Evolutionary conservation across 495 filamentous ascomycete genomes (phyloP).

Genomic region (Tuber umbilicatum): DNA sequence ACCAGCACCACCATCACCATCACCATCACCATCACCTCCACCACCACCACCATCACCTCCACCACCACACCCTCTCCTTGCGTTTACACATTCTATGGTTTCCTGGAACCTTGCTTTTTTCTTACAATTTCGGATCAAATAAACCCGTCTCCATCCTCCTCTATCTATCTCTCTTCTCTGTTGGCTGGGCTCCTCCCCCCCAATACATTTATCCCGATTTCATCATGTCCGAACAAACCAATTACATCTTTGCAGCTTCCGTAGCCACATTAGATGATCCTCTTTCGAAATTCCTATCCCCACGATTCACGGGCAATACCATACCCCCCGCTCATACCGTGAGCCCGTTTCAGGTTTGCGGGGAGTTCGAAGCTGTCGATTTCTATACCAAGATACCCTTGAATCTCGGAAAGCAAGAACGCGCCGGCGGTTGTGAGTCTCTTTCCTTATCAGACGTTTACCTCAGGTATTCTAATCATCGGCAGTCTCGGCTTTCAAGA

Average conservation of each 20-base stretch:
- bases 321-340: neutral
- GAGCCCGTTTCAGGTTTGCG: neutral
- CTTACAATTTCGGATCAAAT: no score
- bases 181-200: no score
- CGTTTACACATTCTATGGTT: no score
- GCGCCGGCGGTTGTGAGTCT: neutral
- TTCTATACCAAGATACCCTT: neutral
- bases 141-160: no score
- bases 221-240: neutral
- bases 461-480: neutral
- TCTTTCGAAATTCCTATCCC: neutral
- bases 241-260: neutral
- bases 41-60: no score
- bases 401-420: neutral
- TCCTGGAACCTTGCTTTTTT: no score
- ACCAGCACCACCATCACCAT: no score
- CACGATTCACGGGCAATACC: neutral
- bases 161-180: no score
- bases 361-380: neutral
- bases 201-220: no score
- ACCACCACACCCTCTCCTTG: no score
- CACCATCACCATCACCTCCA: no score
- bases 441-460: neutral
- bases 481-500: neutral
- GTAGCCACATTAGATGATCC: neutral